Evolutionary conservation across 805 yeast species (phyloP).

Genomic region (Saccharomycopsis oosterbeekiorum): DNA sequence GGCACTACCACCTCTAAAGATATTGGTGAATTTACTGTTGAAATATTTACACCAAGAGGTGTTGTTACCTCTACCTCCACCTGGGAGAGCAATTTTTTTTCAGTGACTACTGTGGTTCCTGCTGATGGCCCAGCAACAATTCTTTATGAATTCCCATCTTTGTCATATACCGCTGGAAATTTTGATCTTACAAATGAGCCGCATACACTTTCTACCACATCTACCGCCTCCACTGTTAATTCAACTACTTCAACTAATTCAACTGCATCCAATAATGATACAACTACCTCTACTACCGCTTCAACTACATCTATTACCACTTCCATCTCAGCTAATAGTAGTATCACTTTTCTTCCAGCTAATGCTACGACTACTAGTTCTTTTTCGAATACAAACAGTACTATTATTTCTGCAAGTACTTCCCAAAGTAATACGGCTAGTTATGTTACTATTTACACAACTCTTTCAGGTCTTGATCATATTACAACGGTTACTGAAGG

Average conservation of each 20-base stretch:
- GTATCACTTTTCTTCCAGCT: background rate
- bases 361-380: background rate
- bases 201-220: background rate
- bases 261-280: background rate
- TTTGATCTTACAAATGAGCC: background rate
- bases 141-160: background rate
- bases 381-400: background rate
- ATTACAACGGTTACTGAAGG: background rate
- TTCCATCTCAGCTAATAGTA: background rate
- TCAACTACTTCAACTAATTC: background rate
- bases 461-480: background rate
- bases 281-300: background rate
- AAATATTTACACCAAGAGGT: background rate
- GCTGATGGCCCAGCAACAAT: background rate
- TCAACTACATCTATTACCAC: background rate
- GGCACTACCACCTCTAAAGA: constrained; percentile 3
- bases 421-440: background rate
- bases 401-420: background rate
- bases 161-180: background rate
- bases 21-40: background rate
- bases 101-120: background rate
- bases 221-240: background rate
- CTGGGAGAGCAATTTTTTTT: background rate
- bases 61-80: background rate
- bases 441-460: background rate